Conservation (phyloP, 1,139 yeast genomes). For the Saccharomyces pastorianus region DNA sequence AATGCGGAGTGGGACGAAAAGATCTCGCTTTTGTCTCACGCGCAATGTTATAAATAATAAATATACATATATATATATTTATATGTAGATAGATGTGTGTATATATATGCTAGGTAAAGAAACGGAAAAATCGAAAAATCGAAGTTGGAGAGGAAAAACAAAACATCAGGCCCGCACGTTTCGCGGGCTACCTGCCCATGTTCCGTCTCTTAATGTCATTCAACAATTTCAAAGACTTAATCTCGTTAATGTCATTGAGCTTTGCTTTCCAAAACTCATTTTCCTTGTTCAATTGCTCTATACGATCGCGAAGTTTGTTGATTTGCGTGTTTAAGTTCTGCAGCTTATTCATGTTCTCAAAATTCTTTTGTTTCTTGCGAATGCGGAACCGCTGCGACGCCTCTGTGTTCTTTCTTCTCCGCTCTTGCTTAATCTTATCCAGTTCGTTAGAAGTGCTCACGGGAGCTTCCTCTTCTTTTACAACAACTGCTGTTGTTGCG, state of each 20-base stretch:
- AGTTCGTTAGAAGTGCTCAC: not conserved
- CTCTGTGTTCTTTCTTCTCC: conserved; percentile 25
- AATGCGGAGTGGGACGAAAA: conserved; percentile 20
- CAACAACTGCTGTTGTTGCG: not conserved
- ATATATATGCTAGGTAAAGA: not conserved
- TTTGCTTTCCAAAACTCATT: conserved; percentile 25
- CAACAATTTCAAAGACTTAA: conserved; percentile 22
- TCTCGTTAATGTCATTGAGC: conserved; percentile 24
- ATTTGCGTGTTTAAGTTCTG: conserved; percentile 19
- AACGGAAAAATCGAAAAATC: not conserved
- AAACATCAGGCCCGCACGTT: not conserved
- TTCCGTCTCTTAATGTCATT: conserved; percentile 21
- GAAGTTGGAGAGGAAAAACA: not conserved
- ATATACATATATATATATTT: conserved; percentile 9
- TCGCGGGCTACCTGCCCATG: not conserved
- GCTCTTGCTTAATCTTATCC: conserved; percentile 7
- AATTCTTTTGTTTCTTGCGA: conserved; percentile 24
- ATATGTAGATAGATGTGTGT: not conserved
- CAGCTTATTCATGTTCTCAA: conserved; percentile 19
- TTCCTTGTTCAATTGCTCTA: conserved; percentile 21
- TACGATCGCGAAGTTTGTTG: conserved; percentile 17
- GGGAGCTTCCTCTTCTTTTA: not conserved
- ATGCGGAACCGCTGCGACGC: conserved; percentile 29
- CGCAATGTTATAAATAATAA: conserved; percentile 7
- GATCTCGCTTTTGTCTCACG: conserved; percentile 5